phyloP scores from a whole-genome alignment of 1,139 yeast genomes.

The Yamadazyma atlantica region DNA sequence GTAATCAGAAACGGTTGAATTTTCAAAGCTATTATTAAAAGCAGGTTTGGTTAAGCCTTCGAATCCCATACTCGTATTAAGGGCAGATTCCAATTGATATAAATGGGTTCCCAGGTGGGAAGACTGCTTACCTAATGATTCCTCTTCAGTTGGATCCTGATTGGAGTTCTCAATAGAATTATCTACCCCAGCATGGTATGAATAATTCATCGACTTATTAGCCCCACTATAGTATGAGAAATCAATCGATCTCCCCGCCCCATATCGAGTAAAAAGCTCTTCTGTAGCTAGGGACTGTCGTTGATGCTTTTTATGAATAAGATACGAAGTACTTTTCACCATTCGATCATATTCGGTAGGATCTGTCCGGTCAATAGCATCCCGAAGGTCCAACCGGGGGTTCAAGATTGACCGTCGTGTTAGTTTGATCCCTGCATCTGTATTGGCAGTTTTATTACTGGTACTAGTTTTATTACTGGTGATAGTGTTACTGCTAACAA shows the following conservation, averaged over 20 bases:
- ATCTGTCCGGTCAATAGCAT: conserved; percentile 4
- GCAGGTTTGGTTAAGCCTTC: neutral
- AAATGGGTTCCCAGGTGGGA: conserved; percentile 1
- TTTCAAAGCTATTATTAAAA: neutral
- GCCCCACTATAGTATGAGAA: neutral
- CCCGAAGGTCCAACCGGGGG: conserved; percentile 4
- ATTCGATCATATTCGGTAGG: neutral
- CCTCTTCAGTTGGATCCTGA: no score
- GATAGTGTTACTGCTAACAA: neutral
- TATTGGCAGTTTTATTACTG: neutral
- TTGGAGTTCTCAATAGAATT: no score
- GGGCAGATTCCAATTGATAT: neutral
- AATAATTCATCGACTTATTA: no score
- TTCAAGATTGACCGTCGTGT: conserved; percentile 2
- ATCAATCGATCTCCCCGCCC: neutral
- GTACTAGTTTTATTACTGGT: neutral
- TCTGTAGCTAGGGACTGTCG: neutral
- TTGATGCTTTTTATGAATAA: neutral
- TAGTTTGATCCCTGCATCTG: neutral
- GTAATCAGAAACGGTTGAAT: neutral
- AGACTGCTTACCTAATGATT: no score
- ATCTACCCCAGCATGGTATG: no score
- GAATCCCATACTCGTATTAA: neutral
- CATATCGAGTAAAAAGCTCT: neutral
- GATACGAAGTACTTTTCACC: neutral